A percentile compares a stretch with the other conserved stretches of the same genome.
Conservation (phyloP, 2,329 filamentous ascomycete genomes). For the Verticillium dahliae region DNA sequence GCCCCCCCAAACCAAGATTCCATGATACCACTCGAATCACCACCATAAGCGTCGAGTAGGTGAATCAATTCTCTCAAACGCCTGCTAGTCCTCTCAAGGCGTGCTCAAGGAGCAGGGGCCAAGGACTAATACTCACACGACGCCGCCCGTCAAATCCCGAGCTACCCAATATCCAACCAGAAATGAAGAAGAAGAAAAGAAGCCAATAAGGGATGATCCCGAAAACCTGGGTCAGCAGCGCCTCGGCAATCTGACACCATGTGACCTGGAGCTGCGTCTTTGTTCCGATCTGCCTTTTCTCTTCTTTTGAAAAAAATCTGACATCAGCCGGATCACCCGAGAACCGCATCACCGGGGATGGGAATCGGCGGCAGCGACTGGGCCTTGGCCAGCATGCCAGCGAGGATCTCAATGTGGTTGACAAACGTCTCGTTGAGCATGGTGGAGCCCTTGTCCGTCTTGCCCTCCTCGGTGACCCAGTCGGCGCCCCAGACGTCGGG, state of each 20-base stretch:
- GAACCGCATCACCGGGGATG: conserved; percentile 7
- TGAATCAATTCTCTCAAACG: no score
- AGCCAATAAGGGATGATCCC: no score
- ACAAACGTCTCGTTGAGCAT: conserved; percentile 24
- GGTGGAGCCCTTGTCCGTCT: conserved; percentile 20
- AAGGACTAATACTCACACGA: no score
- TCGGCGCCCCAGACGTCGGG: conserved; percentile 51
- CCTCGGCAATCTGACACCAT: no score
- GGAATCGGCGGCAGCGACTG: conserved; percentile 19
- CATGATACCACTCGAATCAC: not conserved
- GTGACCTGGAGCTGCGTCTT: no score
- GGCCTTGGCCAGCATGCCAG: conserved; percentile 27
- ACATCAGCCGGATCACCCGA: not conserved
- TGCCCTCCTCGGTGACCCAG: conserved; percentile 36
- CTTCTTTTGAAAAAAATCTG: not conserved
- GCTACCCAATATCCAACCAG: no score
- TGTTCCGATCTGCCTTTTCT: not conserved
- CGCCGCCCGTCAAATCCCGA: no score
- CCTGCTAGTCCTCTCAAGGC: no score
- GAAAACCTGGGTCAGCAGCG: no score
- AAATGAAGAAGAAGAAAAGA: no score
- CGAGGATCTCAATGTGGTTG: conserved; percentile 39
- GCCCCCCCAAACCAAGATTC: not conserved
- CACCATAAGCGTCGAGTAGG: not conserved
- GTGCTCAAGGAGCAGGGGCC: no score